Conservation (phyloP, 192 early-diverging fungal species). For the Gamsiella multidivaricata region DNA sequence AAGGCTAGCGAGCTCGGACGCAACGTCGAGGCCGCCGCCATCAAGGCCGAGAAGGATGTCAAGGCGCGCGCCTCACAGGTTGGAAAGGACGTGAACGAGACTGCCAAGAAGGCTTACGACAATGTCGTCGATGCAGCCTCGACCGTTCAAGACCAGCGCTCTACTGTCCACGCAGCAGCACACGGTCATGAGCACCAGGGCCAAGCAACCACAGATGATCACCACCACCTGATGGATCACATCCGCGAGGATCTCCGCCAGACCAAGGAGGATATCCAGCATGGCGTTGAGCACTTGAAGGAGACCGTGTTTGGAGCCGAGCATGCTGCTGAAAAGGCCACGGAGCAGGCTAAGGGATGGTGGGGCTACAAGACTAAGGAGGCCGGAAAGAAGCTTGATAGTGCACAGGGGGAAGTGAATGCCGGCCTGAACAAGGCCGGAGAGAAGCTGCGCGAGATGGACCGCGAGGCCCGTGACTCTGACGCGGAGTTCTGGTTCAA, state of each 20-base stretch:
- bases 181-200: conserved; percentile 25
- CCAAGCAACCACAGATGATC: not conserved
- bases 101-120: conserved; percentile 40
- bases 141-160: conserved; percentile 7
- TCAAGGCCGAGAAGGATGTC: conserved; percentile 38
- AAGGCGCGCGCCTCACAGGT: conserved; percentile 11
- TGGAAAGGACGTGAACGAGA: conserved; percentile 14
- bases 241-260: conserved; percentile 33
- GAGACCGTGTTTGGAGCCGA: conserved; percentile 34
- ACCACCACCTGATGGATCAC: conserved; percentile 32
- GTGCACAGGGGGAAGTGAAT: conserved; percentile 3
- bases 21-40: conserved; percentile 16
- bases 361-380: conserved; percentile 19
- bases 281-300: conserved; percentile 22
- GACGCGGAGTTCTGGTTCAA: conserved; percentile 31
- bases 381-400: conserved; percentile 5
- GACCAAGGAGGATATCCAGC: conserved; percentile 28
- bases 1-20: conserved; percentile 13
- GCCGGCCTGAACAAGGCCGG: conserved; percentile 30
- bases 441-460: conserved; percentile 37
- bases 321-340: not conserved
- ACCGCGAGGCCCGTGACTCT: conserved; percentile 13
- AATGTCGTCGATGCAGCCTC: conserved; percentile 47
- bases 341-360: conserved; percentile 8
- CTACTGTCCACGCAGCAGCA: not conserved